Conservation (phyloP, 2,329 filamentous ascomycete genomes). For the Calonectria naviculata region DNA sequence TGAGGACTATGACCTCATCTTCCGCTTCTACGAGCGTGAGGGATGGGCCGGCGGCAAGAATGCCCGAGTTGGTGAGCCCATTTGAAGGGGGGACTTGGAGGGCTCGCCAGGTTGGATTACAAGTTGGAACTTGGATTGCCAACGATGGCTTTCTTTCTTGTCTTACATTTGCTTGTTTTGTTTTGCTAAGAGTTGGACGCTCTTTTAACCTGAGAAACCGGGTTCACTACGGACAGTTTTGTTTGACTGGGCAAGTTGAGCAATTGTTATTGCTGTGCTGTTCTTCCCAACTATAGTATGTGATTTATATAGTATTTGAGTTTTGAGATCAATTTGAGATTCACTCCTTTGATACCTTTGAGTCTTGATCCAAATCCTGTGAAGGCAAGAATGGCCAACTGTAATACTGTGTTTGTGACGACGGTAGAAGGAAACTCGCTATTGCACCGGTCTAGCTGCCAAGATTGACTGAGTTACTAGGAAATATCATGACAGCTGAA, state of each 20-base stretch:
- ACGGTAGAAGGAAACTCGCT: too few relatives aligned
- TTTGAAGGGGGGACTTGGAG: neutral
- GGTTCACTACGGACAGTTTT: neutral
- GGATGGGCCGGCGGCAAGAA: slow-evolving; percentile 72
- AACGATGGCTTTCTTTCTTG: neutral
- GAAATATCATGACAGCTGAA: too few relatives aligned
- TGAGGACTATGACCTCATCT: slow-evolving; percentile 96
- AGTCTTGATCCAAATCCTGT: neutral
- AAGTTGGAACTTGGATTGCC: slow-evolving; percentile 1
- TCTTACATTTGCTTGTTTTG: neutral
- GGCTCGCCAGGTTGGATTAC: neutral
- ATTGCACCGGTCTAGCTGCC: too few relatives aligned
- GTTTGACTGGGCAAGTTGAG: neutral
- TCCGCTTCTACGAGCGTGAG: slow-evolving; percentile 94
- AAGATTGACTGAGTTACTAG: too few relatives aligned
- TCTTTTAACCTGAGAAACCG: slow-evolving; percentile 7
- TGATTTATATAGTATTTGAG: neutral
- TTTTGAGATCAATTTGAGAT: slow-evolving; percentile 9
- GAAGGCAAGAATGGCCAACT: neutral
- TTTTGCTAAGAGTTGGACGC: slow-evolving; percentile 4
- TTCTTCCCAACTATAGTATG: neutral
- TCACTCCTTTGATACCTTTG: neutral
- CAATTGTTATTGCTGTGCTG: neutral
- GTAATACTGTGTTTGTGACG: neutral
- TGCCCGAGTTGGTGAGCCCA: slow-evolving; percentile 65